Percentiles rank a stretch among this genome's conserved stretches.
Conservation (phyloP, 108 stramenopile genomes). For the Aureococcus anophagefferens region DNA sequence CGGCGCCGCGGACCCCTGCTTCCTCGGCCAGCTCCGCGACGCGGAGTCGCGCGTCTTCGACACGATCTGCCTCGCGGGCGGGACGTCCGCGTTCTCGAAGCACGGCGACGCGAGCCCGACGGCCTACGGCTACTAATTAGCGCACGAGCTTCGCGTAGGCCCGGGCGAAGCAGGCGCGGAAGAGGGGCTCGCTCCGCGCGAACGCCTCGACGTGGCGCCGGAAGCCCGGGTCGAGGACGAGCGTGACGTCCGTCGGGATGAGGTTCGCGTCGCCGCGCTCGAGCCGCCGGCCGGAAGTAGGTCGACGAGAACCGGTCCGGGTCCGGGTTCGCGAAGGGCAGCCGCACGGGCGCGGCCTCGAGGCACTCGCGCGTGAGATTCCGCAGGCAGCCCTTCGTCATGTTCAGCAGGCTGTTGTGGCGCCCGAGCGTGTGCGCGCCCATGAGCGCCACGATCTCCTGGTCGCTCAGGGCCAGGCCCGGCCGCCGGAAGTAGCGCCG, state of each 20-base stretch:
- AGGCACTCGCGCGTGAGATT: constrained; percentile 10
- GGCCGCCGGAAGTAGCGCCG: constrained; percentile 43
- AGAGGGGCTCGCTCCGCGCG: not conserved
- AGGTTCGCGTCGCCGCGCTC: not conserved
- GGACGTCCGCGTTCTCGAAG: no score
- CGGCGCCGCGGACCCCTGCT: no score
- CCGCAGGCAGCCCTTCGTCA: not conserved
- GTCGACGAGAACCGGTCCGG: constrained; percentile 19
- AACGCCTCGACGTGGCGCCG: not conserved
- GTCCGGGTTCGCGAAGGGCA: not conserved
- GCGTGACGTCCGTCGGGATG: not conserved
- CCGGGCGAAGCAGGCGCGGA: not conserved
- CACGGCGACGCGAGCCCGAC: no score
- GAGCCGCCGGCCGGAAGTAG: constrained; percentile 10
- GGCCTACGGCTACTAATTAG: not conserved
- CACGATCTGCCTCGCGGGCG: no score
- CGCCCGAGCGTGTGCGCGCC: constrained; percentile 52
- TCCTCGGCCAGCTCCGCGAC: no score
- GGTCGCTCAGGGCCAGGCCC: constrained; percentile 42
- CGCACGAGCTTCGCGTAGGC: not conserved
- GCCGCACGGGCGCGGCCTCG: constrained; percentile 15
- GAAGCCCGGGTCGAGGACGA: not conserved
- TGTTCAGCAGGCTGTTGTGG: constrained; percentile 22
- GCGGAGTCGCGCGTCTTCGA: no score
- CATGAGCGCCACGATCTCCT: constrained; percentile 44